Evolutionary conservation across 2,329 filamentous ascomycete genomes (phyloP).

Genomic region (Ilyonectria sp.): DNA sequence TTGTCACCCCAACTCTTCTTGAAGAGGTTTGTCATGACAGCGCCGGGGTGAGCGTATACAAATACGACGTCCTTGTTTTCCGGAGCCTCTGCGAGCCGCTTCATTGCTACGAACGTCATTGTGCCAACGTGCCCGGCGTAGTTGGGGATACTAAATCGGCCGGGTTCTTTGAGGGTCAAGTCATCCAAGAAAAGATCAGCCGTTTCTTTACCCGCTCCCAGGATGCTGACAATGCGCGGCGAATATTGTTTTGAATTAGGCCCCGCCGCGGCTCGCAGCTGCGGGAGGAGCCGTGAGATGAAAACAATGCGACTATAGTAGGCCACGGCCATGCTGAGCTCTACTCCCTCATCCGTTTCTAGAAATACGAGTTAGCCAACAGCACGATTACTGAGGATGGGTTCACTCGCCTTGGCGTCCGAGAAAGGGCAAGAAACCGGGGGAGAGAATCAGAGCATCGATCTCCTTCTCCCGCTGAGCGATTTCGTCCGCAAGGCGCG

Average conservation of each 20-base stretch:
- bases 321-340: background rate
- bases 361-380: background rate
- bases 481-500: background rate
- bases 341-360: slow-evolving; percentile 8
- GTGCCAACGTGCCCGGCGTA: background rate
- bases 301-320: background rate
- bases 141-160: background rate
- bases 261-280: background rate
- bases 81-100: background rate
- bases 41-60: background rate
- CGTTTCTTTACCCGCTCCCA: background rate
- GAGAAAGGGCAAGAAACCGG: slow-evolving; percentile 5
- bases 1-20: slow-evolving; percentile 1
- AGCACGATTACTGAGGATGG: background rate
- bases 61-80: slow-evolving; percentile 7
- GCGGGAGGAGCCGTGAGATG: background rate
- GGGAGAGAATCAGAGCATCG: background rate
- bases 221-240: slow-evolving; percentile 1
- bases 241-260: background rate
- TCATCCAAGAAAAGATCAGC: slow-evolving; percentile 4
- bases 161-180: slow-evolving; percentile 2
- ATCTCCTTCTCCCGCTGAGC: background rate
- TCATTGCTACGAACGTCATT: background rate
- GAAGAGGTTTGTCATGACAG: background rate
- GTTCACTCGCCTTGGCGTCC: background rate